Percentiles rank a stretch among this genome's conserved stretches.
These are phyloP conservation scores for Tolypocladium pustulatum DNA, from an alignment of 2,329 filamentous ascomycete species.

Conservation along the genomic window DNA sequence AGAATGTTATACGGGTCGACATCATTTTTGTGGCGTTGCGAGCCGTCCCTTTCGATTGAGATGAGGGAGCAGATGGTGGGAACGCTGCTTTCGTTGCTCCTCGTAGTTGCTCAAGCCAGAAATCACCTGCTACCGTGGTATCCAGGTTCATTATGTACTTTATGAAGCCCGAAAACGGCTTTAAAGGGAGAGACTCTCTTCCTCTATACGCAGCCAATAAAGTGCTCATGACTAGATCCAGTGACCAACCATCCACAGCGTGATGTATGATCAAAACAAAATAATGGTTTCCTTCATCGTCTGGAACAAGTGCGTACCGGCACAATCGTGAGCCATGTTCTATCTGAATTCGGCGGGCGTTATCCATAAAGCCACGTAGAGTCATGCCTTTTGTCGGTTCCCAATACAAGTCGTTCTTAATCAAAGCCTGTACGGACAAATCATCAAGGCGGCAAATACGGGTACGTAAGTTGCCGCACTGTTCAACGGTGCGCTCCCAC, in stretches of 20 bases:
- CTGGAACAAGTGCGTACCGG: neutral
- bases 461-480: neutral
- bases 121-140: neutral
- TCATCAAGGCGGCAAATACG: neutral
- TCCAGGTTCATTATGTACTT: neutral
- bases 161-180: neutral
- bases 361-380: neutral
- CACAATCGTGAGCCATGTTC: neutral
- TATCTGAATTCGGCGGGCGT: neutral
- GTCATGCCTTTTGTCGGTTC: neutral
- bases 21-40: neutral
- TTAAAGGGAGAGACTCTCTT: neutral
- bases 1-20: neutral
- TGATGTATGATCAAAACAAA: constrained; percentile 11
- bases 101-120: neutral
- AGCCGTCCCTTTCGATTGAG: neutral
- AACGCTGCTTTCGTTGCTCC: neutral
- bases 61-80: neutral
- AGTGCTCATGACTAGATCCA: neutral
- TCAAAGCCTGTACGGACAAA: neutral
- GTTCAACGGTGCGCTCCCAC: neutral
- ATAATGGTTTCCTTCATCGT: neutral
- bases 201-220: neutral
- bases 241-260: constrained; percentile 9
- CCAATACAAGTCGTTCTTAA: neutral